phyloP scores from a whole-genome alignment of 805 yeast genomes.

The Yamadazyma laniorum region DNA sequence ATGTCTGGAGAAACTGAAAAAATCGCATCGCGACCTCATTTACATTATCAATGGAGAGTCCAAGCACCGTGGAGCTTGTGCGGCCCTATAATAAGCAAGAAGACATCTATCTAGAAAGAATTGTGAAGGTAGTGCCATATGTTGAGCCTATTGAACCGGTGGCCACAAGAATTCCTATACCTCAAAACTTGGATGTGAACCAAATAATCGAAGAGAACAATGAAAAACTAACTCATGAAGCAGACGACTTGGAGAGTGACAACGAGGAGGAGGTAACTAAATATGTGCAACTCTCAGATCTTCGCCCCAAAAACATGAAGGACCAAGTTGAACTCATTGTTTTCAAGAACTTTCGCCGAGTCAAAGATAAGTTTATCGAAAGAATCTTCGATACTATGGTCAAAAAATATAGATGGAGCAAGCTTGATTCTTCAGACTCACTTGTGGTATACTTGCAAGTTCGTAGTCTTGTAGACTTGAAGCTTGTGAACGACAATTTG shows the following conservation, averaged over 20 bases:
- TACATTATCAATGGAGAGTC: no score
- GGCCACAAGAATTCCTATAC: constrained; percentile 17
- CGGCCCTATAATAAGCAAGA: constrained; percentile 8
- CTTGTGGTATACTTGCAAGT: constrained; percentile 3
- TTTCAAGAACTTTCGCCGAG: constrained; percentile 32
- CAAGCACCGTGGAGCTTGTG: constrained; percentile 6
- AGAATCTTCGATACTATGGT: constrained; percentile 25
- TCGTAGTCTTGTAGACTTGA: constrained; percentile 1
- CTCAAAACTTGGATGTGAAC: constrained; percentile 15
- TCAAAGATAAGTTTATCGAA: constrained; percentile 30
- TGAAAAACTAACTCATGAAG: constrained; percentile 9
- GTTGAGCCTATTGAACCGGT: constrained; percentile 8
- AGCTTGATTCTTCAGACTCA: neutral
- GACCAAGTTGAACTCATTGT: constrained; percentile 36
- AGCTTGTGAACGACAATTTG: constrained; percentile 2
- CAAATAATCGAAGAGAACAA: constrained; percentile 14
- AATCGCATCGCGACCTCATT: constrained; percentile 7
- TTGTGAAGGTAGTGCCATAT: constrained; percentile 1
- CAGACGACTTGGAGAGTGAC: constrained; percentile 16
- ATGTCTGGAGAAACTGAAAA: no score
- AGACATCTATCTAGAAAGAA: neutral
- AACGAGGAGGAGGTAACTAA: constrained; percentile 11
- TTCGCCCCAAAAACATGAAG: constrained; percentile 32
- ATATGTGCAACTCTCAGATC: constrained; percentile 25
- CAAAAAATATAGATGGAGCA: constrained; percentile 33